phyloP scores from a whole-genome alignment of 2,329 filamentous ascomycete species.

The Aspergillus viridinutans region DNA sequence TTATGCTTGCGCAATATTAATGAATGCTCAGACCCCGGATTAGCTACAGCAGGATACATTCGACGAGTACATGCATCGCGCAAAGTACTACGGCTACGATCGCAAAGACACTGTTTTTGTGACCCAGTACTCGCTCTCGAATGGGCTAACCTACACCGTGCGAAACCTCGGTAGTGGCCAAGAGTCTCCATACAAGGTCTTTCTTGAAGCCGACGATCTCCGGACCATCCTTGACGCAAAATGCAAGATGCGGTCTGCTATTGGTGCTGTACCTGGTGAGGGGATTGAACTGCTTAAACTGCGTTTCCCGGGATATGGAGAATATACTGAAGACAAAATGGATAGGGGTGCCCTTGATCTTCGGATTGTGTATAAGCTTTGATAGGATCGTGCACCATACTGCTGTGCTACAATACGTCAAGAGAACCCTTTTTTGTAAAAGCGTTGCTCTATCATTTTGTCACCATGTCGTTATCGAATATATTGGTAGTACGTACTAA shows the following conservation, averaged over 20 bases:
- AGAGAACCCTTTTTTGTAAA: no score
- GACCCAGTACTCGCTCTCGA: not conserved
- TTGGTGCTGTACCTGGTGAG: not conserved
- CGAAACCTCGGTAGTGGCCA: no score
- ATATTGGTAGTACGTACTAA: no score
- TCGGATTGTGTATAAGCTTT: not conserved
- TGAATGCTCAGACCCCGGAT: no score
- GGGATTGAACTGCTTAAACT: slow-evolving; percentile 1
- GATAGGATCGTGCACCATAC: not conserved
- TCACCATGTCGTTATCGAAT: no score
- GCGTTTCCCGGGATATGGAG: not conserved
- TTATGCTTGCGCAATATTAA: no score
- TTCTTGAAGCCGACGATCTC: no score
- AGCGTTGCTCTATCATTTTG: no score
- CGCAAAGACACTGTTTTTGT: slow-evolving; percentile 2
- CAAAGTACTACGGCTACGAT: slow-evolving; percentile 16
- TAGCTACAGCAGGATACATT: slow-evolving; percentile 12
- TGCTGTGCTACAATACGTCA: no score
- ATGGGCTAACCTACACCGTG: not conserved
- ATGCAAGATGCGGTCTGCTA: not conserved
- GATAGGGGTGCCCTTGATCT: not conserved
- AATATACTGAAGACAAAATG: not conserved
- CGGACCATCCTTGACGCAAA: no score
- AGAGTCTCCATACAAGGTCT: no score
- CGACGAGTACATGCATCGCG: slow-evolving; percentile 7